Evolutionary conservation across 2,329 filamentous ascomycete species (phyloP).

Genomic region (Trichoderma koningiopsis): DNA sequence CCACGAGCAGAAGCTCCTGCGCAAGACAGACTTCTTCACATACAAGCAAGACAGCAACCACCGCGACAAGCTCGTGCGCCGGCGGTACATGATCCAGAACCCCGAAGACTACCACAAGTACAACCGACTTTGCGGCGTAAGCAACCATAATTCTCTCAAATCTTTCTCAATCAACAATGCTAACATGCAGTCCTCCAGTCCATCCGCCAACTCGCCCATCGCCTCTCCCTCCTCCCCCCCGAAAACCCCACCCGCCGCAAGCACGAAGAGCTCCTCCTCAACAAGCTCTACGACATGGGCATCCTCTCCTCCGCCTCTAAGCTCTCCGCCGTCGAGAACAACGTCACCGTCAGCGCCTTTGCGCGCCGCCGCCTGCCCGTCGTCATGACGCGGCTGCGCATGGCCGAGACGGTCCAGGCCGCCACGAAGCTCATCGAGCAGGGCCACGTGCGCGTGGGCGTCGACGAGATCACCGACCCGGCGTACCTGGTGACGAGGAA

Average conservation of each 20-base stretch:
- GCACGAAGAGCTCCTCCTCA: slow-evolving; percentile 82
- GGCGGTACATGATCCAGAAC: slow-evolving; percentile 90
- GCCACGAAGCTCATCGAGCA: slow-evolving; percentile 89
- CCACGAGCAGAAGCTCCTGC: slow-evolving; percentile 95
- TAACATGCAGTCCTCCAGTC: slow-evolving; percentile 51
- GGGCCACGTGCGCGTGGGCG: slow-evolving; percentile 88
- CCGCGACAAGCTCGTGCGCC: slow-evolving; percentile 75
- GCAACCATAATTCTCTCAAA: too few species aligned
- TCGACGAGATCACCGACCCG: slow-evolving; percentile 85
- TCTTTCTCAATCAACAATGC: too few species aligned
- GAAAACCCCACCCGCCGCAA: slow-evolving; percentile 76
- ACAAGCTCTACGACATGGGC: slow-evolving; percentile 93
- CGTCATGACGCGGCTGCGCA: slow-evolving; percentile 84
- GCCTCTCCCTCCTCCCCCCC: slow-evolving; percentile 79
- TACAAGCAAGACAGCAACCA: slow-evolving; percentile 89
- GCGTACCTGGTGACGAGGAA: slow-evolving; percentile 85
- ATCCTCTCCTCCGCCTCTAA: slow-evolving; percentile 75
- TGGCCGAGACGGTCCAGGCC: slow-evolving; percentile 88
- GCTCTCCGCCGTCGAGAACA: slow-evolving; percentile 82
- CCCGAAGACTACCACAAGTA: slow-evolving; percentile 78
- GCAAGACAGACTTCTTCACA: slow-evolving; percentile 89
- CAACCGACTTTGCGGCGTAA: slow-evolving; percentile 67
- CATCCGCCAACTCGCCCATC: slow-evolving; percentile 87
- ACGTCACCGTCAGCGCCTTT: slow-evolving; percentile 86
- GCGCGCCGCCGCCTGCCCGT: slow-evolving; percentile 82